Base-by-base conservation (phyloP, 495 filamentous ascomycete species). In the Pyrenula massariospora region DNA sequence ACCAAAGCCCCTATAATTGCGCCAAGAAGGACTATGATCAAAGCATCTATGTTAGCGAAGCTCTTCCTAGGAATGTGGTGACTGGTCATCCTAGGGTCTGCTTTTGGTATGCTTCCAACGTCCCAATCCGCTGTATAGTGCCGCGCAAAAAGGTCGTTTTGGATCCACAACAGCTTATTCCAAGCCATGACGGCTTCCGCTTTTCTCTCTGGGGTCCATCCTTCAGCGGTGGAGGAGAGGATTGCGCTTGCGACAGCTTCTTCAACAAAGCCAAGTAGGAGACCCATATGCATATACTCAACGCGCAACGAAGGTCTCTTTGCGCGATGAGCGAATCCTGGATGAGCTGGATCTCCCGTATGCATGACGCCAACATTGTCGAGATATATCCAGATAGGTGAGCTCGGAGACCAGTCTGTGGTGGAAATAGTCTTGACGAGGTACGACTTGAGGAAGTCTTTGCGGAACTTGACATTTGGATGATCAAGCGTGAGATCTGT, bases 321-420 rank as follows among this genome's bases (percentile, higher is more conserved):
- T 24, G 50, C 50, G 5, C 19, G n/a, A 19, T 52, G 50, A 10
- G n/a, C 22, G 15, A 42, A 42, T 42, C 31, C 31, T 5, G 31
- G 31, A 15, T 42, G 5, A 15, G 31, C 5, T 42, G 31, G 31
- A 10, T 24, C 19, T 5, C 50, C 50, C 53, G 59, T 62, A 55
- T 50, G 63, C 64, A 67, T 66, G 57, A 65, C 60, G 74, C 86
- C 86, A 24, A 90, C 86, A 69, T 88, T 90, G 67, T 88, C 82
- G 36, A 89, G 68, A 65, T 89, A 90, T 58, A 86, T 77, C 84
- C 85, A 90, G 63, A 87, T 89, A 54, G 86, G 84, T 74, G 85
- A 82, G 59, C 78, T 80, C 8, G 50, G 50, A 24, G 19, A 8
- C 50, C 50, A 52, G 42, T 78, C 81, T 0, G 85, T 85, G 61